Evolutionary conservation across 768 basidiomycete species (phyloP).

Genomic region (Coprinellus micaceus): DNA sequence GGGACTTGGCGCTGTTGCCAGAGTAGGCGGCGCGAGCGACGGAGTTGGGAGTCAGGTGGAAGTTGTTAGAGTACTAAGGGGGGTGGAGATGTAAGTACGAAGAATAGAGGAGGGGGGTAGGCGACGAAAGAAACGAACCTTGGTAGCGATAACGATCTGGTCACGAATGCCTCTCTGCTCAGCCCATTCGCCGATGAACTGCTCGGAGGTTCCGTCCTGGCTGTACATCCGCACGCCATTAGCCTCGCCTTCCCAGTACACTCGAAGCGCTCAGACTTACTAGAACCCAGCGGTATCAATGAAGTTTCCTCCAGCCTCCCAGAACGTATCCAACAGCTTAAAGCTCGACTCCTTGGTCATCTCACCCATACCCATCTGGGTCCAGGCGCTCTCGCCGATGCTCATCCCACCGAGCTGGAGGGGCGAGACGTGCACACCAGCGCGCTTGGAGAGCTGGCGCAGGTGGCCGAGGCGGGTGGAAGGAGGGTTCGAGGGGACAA

Average conservation of each 20-base stretch:
- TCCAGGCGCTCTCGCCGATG: constrained; percentile 43
- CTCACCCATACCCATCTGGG: constrained; percentile 20
- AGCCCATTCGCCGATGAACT: constrained; percentile 43
- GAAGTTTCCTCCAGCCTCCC: constrained; percentile 39
- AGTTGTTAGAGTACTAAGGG: constrained; percentile 24
- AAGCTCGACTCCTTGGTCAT: constrained; percentile 37
- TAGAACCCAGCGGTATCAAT: constrained; percentile 41
- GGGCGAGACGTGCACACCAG: constrained; percentile 48
- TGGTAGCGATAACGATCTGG: constrained; percentile 35
- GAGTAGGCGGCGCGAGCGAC: constrained; percentile 26
- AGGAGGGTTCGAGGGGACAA: constrained; percentile 16
- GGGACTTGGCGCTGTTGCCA: constrained; percentile 41
- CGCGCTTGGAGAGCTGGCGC: constrained; percentile 35
- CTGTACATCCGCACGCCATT: constrained; percentile 7
- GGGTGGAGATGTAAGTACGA: neutral
- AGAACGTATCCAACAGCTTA: constrained; percentile 40
- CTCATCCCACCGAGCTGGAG: constrained; percentile 47
- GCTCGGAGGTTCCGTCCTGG: constrained; percentile 34
- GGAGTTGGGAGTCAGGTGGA: constrained; percentile 21
- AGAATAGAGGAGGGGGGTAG: neutral
- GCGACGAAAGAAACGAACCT: constrained; percentile 18
- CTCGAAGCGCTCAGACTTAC: constrained; percentile 14
- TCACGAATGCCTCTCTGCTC: constrained; percentile 33
- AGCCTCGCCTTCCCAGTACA: neutral
- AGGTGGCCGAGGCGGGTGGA: constrained; percentile 35